Conservation (phyloP, 2,329 filamentous ascomycete species). For the Botrytis sinoallii region DNA sequence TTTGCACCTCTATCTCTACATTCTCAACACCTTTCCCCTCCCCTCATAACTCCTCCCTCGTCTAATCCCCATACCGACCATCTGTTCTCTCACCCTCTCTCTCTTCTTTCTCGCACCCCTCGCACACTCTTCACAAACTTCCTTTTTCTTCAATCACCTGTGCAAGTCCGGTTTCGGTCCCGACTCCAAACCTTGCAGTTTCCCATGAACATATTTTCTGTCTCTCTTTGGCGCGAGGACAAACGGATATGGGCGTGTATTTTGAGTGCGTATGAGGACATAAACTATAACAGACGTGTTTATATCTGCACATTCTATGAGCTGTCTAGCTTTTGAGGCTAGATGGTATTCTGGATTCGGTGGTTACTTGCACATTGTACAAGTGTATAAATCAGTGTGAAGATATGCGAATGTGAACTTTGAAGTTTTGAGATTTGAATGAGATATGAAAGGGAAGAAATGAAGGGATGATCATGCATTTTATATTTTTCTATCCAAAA, state of each 20-base stretch:
- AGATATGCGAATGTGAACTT: background rate
- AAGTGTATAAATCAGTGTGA: background rate
- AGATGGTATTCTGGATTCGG: background rate
- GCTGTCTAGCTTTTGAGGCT: background rate
- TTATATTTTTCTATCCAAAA: background rate
- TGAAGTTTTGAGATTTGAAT: background rate
- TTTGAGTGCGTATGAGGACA: background rate
- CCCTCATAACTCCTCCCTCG: background rate
- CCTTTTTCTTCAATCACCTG: background rate
- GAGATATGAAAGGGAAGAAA: background rate
- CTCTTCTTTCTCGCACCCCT: background rate
- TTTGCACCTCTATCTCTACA: background rate
- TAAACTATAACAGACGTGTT: background rate
- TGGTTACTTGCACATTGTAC: background rate
- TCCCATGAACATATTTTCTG: background rate
- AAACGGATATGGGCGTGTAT: background rate
- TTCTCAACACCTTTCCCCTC: background rate
- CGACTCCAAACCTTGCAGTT: background rate
- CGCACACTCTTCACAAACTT: background rate
- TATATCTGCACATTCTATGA: background rate
- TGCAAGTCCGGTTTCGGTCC: background rate
- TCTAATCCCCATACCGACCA: background rate
- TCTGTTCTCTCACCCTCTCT: background rate
- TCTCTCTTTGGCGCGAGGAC: background rate
- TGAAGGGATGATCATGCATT: accelerated